phyloP scores from a whole-genome alignment of 257 asterid genomes.

The Eucommia ulmoides region DNA sequence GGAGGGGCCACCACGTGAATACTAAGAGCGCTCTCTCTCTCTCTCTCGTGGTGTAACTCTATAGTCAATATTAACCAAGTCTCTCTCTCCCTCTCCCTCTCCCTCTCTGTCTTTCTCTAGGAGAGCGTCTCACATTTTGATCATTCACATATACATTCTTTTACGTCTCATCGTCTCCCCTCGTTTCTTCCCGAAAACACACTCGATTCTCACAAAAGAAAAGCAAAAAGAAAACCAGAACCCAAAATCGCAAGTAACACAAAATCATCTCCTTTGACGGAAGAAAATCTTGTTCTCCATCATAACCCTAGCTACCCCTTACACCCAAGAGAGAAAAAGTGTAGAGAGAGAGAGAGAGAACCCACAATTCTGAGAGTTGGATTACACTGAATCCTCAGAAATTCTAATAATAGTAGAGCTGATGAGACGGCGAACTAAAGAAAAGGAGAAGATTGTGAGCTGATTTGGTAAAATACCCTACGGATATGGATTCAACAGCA shows the following conservation, averaged over 20 bases:
- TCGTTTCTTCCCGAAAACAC: slow-evolving; percentile 5
- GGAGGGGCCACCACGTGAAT: slow-evolving; percentile 24
- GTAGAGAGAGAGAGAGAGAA: neutral
- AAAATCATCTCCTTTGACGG: neutral
- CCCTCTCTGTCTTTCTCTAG: slow-evolving; percentile 5
- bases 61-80: neutral
- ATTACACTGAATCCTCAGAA: neutral
- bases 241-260: neutral
- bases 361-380: neutral
- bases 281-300: no score
- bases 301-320: neutral
- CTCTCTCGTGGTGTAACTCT: neutral
- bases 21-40: neutral
- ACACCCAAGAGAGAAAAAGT: neutral
- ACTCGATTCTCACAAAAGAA: slow-evolving; percentile 9
- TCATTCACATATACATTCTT: neutral
- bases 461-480: neutral
- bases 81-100: neutral
- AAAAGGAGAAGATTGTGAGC: no score
- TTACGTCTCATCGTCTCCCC: neutral
- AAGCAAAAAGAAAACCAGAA: neutral
- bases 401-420: no score
- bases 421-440: no score
- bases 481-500: slow-evolving; percentile 23
- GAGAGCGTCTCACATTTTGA: neutral